A percentile compares a stretch with the other conserved stretches of the same genome.
These are phyloP conservation scores for Ulota crispa DNA, from an alignment of 225 moss, liverwort and hornwort genomes.

Conservation along the genomic window DNA sequence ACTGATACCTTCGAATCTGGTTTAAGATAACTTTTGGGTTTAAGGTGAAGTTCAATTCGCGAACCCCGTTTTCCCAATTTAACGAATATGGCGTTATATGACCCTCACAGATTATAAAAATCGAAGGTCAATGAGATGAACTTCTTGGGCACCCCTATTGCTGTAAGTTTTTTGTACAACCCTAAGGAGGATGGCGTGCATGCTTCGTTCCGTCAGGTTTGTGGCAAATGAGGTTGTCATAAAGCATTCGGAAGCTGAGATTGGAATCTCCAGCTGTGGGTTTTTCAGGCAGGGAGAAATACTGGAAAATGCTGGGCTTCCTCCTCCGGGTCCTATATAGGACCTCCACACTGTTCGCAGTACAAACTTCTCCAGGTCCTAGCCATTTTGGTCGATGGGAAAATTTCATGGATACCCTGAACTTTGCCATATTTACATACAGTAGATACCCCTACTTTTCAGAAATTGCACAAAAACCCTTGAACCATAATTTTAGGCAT, in stretches of 20 bases:
- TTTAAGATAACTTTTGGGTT: too few relatives aligned
- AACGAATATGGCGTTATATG: too few relatives aligned
- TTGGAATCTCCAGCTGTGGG: not conserved
- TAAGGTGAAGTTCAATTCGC: too few relatives aligned
- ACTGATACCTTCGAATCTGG: too few relatives aligned
- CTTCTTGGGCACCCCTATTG: not conserved
- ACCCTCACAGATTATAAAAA: not conserved
- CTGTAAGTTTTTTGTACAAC: not conserved
- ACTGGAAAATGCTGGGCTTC: not conserved
- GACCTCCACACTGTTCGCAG: not conserved
- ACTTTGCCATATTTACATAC: too few relatives aligned
- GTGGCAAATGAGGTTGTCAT: not conserved
- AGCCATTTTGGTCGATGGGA: not conserved
- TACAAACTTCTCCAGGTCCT: not conserved
- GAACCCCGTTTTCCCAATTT: too few relatives aligned
- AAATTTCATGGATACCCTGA: too few relatives aligned
- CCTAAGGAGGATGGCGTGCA: not conserved
- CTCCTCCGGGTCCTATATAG: not conserved
- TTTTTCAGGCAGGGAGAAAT: not conserved
- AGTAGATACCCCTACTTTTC: too few relatives aligned
- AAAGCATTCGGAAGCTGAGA: not conserved
- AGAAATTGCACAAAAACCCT: too few relatives aligned
- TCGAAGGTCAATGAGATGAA: not conserved
- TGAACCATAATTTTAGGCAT: too few relatives aligned
- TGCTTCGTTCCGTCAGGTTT: not conserved